Percentiles rank a stretch among this genome's conserved stretches.
These are phyloP conservation scores for Hibiscus trionum DNA, from an alignment of 345 rosid genomes.

Conservation along the genomic window DNA sequence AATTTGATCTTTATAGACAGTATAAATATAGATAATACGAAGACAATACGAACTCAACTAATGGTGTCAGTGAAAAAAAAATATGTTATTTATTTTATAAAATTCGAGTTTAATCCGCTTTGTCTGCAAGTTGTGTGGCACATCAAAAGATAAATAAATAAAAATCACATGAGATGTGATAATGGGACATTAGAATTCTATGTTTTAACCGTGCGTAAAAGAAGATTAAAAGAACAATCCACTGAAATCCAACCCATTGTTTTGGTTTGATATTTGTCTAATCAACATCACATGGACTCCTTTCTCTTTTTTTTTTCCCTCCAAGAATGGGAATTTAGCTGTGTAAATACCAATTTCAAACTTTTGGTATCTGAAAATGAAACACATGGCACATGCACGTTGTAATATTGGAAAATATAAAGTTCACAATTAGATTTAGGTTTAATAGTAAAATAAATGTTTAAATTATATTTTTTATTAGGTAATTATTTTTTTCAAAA, in stretches of 20 bases:
- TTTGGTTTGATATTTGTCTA: neutral
- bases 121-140: no score
- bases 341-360: neutral
- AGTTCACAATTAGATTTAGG: neutral
- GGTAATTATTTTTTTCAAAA: no score
- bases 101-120: no score
- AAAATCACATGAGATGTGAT: neutral
- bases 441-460: neutral
- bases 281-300: neutral
- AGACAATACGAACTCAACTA: no score
- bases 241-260: constrained; percentile 1
- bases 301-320: no score
- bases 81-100: no score
- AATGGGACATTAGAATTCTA: neutral
- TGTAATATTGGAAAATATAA: neutral
- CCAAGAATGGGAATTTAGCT: neutral
- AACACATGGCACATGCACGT: neutral
- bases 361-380: neutral
- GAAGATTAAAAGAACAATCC: neutral
- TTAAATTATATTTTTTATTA: no score
- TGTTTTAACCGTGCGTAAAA: neutral
- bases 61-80: no score
- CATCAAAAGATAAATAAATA: neutral
- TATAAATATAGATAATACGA: no score
- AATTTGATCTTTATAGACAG: no score